Base-by-base conservation (phyloP, 164 flowering plant genomes). In the Taxillus chinensis region DNA sequence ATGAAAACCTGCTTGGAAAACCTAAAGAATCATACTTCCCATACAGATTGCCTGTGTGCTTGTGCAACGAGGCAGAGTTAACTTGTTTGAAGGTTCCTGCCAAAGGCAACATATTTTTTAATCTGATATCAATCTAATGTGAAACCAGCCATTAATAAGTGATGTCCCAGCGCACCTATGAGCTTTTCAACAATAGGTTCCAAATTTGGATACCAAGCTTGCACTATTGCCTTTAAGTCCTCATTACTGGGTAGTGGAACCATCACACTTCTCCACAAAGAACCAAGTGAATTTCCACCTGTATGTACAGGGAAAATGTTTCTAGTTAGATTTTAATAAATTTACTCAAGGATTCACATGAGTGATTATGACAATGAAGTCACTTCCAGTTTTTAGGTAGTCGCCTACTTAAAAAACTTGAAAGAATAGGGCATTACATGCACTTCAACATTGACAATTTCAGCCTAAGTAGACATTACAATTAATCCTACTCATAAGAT, bases 221-320 rank as follows among this genome's bases (percentile, higher is more conserved):
- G 75, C 61, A 95, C 70, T 64, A 95, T 86, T 50, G 68, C 69
- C 38, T 76, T 46, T 71, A 95, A 60, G 71, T 91, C 96, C 8
- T 78, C 73, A 38, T 55, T 66, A 64, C 65, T 75, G n/a, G 91
- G 73, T 12, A 77, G 76, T 17, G 68, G 68, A 75, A 95, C 72
- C 81, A 76, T 67, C 54, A 95, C 84, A 77, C 79, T 84, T 76
- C 95, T 79, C 97, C 97, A 90, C 39, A 82, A 77, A 48, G 65
- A 71, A 43, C 86, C 75, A 54, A 80, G 77, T 57, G 75, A 67
- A 68, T 62, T 75, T 57, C 71, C 70, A 54, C 85, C 98, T 89
- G 60, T 57, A 40, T 57, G 7, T n/a, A 14, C 8, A 53, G 13
- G 27, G 27, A 27, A 27, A 27, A 27, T 27, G 27, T 27, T 27